Evolutionary conservation across 2,329 filamentous ascomycete genomes (phyloP).

Genomic region (Xylariales sp.): DNA sequence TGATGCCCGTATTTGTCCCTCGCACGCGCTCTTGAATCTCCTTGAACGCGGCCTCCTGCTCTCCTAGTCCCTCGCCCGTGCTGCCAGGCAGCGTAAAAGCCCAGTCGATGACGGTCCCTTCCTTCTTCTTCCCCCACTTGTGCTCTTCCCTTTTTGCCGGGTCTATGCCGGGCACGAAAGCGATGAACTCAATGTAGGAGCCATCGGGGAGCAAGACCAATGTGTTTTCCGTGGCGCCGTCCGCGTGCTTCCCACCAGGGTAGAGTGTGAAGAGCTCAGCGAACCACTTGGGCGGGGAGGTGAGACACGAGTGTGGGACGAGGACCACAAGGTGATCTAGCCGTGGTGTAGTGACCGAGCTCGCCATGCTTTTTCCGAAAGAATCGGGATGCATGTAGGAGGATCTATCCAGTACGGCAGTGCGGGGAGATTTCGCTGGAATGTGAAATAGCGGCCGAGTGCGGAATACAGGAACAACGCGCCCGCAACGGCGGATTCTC

Average conservation of each 20-base stretch:
- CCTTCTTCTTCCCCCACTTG: slow-evolving; percentile 51
- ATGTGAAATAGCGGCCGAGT: too few relatives aligned
- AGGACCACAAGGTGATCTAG: slow-evolving; percentile 64
- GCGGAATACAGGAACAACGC: too few relatives aligned
- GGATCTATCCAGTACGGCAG: too few relatives aligned
- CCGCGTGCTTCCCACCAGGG: slow-evolving; percentile 57
- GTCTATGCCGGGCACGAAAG: slow-evolving; percentile 46
- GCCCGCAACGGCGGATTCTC: too few relatives aligned
- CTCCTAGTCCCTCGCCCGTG: slow-evolving; percentile 15
- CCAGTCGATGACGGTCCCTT: slow-evolving; percentile 54
- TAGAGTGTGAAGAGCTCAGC: slow-evolving; percentile 51
- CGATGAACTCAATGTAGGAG: slow-evolving; percentile 62
- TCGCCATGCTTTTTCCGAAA: too few relatives aligned
- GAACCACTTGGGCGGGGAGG: slow-evolving; percentile 44
- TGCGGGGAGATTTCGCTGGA: too few relatives aligned
- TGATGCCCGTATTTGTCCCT: slow-evolving; percentile 27
- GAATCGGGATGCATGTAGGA: too few relatives aligned
- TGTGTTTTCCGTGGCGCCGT: slow-evolving; percentile 55
- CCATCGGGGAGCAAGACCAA: slow-evolving; percentile 60
- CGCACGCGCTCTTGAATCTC: slow-evolving; percentile 32
- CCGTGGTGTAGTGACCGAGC: too few relatives aligned
- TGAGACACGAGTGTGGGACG: slow-evolving; percentile 45
- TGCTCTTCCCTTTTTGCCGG: slow-evolving; percentile 40
- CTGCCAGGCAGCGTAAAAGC: slow-evolving; percentile 43
- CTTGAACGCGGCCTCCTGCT: slow-evolving; percentile 21